These are phyloP conservation scores for Cytospora mali DNA, from an alignment of 2,329 filamentous ascomycete genomes.

Conservation along the genomic window DNA sequence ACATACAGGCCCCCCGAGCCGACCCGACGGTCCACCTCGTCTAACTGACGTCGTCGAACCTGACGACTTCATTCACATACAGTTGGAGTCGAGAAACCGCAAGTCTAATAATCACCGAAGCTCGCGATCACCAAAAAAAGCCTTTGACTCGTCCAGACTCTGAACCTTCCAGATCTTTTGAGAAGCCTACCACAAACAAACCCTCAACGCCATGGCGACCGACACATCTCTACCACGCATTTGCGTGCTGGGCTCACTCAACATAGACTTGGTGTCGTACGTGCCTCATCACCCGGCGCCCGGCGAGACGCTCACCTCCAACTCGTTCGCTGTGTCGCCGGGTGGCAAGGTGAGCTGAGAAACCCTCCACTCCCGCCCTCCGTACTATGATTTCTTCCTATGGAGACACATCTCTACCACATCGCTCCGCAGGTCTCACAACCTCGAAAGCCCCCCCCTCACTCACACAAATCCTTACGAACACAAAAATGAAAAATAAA, in stretches of 20 bases:
- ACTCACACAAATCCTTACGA: not conserved
- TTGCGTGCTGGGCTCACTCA: conserved; percentile 87
- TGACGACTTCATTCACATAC: conserved; percentile 1
- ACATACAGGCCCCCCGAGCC: conserved; percentile 9
- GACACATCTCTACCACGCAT: conserved; percentile 54
- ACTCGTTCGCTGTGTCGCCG: conserved; percentile 75
- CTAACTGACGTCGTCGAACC: not conserved
- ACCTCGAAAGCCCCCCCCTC: too few relatives aligned
- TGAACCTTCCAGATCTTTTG: not conserved
- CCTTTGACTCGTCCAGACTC: not conserved
- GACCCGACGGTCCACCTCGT: conserved; percentile 12
- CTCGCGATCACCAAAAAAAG: not conserved
- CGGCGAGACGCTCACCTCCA: conserved; percentile 85
- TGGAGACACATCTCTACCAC: too few relatives aligned
- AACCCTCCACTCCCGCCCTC: not conserved
- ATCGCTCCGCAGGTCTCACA: too few relatives aligned
- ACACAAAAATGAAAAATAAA: not conserved
- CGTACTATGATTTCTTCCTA: too few relatives aligned
- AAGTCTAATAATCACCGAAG: too few relatives aligned
- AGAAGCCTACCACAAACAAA: not conserved
- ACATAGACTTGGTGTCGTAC: conserved; percentile 89
- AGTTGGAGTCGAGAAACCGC: too few relatives aligned
- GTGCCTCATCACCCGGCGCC: conserved; percentile 80
- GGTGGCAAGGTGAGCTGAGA: conserved; percentile 68
- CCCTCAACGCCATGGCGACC: conserved; percentile 28